Evolutionary conservation across 148 eudicot genomes (phyloP), one percentile per base, ranked within the genome.

Genomic region (Arbutus unedo): DNA sequence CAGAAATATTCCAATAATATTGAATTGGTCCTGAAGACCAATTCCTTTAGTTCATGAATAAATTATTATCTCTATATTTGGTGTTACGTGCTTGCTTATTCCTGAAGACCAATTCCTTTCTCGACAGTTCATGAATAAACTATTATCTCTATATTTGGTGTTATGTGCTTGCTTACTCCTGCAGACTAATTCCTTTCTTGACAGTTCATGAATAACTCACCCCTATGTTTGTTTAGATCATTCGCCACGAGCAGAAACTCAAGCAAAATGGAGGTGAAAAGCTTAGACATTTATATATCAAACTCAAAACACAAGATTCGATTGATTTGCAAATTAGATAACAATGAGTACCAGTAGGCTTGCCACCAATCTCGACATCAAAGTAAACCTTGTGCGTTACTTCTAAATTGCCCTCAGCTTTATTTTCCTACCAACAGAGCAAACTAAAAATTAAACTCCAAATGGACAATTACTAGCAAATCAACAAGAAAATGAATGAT

Each of bases 331-430:
- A 38, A 5, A 6, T 54, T 2, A 77, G 62, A 77, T 8, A 16
- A 38, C 5, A 16, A 67, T 6, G 5, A 51, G 54, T 89, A 96
- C 99, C 98, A 79, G 88, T 85, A 79, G 89, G 88, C 48, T 89
- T 91, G 76, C 94, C 97, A 85, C 87, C 89, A 73, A 96, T 94
- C 81, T 96, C 91, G 11, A 96, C 88, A 84, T 96, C 99, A 79
- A 96, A 96, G 90, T 85, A 96, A 62, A 96, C 99, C 72, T 88
- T 92, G 85, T 91, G 89, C 6, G 98, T 94, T 51, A 96, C 93
- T 83, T 87, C 91, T 64, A 84, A 60, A 84, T 84, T 88, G 71
- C 76, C 92, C 60, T 53, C 89, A 0, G 76, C 56, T 47, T 18
- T 77, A 80, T 87, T 88, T 59, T 60, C 91, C 97, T 93, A 81